phyloP scores from a whole-genome alignment of 331 rosid genomes.

The Quercus tomentella region DNA sequence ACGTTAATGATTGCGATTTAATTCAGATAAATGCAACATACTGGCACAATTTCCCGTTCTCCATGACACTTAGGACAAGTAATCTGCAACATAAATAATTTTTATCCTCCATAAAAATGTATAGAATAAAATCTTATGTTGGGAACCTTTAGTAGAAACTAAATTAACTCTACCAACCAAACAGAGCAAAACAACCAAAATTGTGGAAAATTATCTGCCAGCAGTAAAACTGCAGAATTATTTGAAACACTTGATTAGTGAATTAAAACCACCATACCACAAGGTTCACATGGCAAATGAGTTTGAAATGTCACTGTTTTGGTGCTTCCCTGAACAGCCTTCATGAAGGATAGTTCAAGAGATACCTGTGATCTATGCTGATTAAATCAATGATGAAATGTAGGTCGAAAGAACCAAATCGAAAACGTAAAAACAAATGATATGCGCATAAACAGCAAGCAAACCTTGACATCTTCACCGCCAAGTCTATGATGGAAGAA shows the following conservation, averaged over 20 bases:
- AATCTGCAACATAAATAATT: constrained; percentile 66
- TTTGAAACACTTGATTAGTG: constrained; percentile 6
- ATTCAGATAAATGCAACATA: constrained; percentile 29
- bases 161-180: constrained; percentile 8
- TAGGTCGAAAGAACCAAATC: no score
- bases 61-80: constrained; percentile 79
- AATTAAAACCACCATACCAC: constrained; percentile 54
- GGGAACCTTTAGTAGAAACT: constrained; percentile 3
- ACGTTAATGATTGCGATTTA: not conserved
- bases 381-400: constrained; percentile 19
- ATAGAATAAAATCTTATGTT: constrained; percentile 4
- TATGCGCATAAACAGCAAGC: no score
- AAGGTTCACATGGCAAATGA: constrained; percentile 63
- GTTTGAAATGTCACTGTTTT: constrained; percentile 72
- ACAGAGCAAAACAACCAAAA: no score
- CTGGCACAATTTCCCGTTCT: constrained; percentile 77
- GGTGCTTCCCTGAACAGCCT: constrained; percentile 84
- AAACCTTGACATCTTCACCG: no score
- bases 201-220: not conserved
- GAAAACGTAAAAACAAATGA: no score
- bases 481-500: no score
- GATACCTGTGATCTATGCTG: constrained; percentile 41
- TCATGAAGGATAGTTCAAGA: constrained; percentile 86
- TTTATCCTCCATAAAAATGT: not conserved
- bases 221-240: not conserved